Evolutionary conservation across 768 basidiomycete genomes (phyloP).

Genomic region (Tulasnella sp.): DNA sequence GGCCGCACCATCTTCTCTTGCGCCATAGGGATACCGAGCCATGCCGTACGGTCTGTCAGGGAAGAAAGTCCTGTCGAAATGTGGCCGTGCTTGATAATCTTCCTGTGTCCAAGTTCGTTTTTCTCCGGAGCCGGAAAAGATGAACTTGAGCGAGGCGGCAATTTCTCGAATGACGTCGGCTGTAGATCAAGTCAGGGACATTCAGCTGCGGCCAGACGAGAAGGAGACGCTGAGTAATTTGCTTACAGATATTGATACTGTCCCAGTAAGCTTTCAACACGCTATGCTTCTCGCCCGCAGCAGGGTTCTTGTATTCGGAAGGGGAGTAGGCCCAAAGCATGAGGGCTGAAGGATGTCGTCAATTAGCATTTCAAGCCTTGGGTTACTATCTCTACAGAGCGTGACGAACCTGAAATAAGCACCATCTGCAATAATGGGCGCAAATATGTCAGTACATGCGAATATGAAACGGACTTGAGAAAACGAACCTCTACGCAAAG

Average conservation of each 20-base stretch:
- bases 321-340: slow-evolving; percentile 86
- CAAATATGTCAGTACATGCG: neutral
- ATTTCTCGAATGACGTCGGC: slow-evolving; percentile 3
- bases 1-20: neutral
- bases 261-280: slow-evolving; percentile 76
- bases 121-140: neutral
- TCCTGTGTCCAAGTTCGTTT: neutral
- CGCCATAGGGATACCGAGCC: neutral
- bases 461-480: neutral
- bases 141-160: neutral
- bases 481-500: slow-evolving; percentile 76
- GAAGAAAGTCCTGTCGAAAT: slow-evolving; percentile 1
- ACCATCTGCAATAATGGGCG: slow-evolving; percentile 64
- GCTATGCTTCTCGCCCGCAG: slow-evolving; percentile 47
- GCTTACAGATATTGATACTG: slow-evolving; percentile 54
- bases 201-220: neutral
- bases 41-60: neutral
- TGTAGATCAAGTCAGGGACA: neutral
- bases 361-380: neutral
- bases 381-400: neutral
- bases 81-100: neutral
- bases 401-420: slow-evolving; percentile 57
- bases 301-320: slow-evolving; percentile 58
- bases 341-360: slow-evolving; percentile 39
- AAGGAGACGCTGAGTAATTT: slow-evolving; percentile 13